Evolutionary conservation across 129 eudicot genomes (phyloP), one percentile per base, ranked within the genome.

Genomic region (Centaurea solstitialis): DNA sequence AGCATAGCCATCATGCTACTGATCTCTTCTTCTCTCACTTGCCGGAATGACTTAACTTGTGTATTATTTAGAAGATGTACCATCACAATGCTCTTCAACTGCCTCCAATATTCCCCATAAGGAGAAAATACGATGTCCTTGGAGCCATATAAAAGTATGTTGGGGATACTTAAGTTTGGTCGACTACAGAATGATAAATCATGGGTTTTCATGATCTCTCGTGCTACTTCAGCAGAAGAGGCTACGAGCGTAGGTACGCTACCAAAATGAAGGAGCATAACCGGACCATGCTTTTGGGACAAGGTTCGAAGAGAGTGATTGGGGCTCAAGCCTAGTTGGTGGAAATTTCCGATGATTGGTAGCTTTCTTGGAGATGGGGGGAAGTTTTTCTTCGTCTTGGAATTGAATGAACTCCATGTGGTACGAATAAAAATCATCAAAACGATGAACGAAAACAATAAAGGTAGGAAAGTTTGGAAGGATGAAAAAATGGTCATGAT

Each of bases 51-150:
- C 12, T 69, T 57, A 7, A 87, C 85, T 15, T 75, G 78, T 37
- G 22, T 71, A 39, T 0, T 83, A 68, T 70, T 83, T 5, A 87
- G 47, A 7, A 87, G 82, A 5, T 76, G 76, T 5, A 83, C 20
- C 7, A 76, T 82, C 9, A 66, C 62, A 0, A 76, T 72, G 62
- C 74, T 79, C 28, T 74, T 87, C 23, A 83, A 72, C 53, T 72
- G 83, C 41, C 85, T 76, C 90, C 90, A 87, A 18, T 75, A 20
- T 12, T 87, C 90, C 0, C 90, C 85, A 10, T 87, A 87, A 8
- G 41, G 76, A 9, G 83, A 17, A 13, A 53, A 21, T 0, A 75
- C 83, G 2, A 84, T 59, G 77, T 80, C 87, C 37, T 64, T 87
- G 4, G 11, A 26, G 9, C 72, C 59, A 8, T 87, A 87, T 0